Evolutionary conservation across 148 eudicot species (phyloP).

Genomic region (Silene latifolia): DNA sequence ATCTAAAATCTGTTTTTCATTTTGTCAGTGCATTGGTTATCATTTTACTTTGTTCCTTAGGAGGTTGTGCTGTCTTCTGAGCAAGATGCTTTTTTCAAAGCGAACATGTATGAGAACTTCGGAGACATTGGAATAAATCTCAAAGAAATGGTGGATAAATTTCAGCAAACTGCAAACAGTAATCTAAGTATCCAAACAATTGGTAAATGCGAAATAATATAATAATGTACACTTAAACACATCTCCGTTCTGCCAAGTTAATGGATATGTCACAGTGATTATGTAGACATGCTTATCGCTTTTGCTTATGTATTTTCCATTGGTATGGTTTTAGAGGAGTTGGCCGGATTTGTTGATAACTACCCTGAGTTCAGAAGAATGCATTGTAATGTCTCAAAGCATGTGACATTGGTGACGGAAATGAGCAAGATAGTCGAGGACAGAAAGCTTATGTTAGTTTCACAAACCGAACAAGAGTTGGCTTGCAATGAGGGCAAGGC

Average conservation of each 20-base stretch:
- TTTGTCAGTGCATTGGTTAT: not conserved
- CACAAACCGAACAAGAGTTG: conserved; percentile 95
- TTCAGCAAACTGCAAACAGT: conserved; percentile 90
- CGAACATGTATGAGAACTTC: conserved; percentile 92
- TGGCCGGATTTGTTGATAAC: conserved; percentile 98
- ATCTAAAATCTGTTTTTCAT: not conserved
- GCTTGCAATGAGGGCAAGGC: conserved; percentile 99
- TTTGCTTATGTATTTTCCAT: not conserved
- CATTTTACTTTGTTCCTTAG: conserved; percentile 31
- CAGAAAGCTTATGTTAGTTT: conserved; percentile 90
- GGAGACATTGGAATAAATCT: conserved; percentile 97
- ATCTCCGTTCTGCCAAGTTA: conserved; percentile 3
- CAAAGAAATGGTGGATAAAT: conserved; percentile 92
- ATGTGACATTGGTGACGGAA: conserved; percentile 90
- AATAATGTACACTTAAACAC: not conserved
- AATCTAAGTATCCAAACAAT: conserved; percentile 92
- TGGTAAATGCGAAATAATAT: conserved; percentile 45
- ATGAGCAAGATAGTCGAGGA: conserved; percentile 98
- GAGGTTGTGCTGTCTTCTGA: conserved; percentile 93
- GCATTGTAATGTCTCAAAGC: conserved; percentile 98
- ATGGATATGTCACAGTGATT: conserved; percentile 1
- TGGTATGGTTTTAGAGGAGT: conserved; percentile 67
- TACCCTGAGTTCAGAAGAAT: conserved; percentile 89
- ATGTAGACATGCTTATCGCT: not conserved
- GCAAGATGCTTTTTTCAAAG: conserved; percentile 90